Percentiles rank a stretch among this genome's conserved stretches.
Conservation (phyloP, 257 asterid species). For the Gentiana macrophylla region DNA sequence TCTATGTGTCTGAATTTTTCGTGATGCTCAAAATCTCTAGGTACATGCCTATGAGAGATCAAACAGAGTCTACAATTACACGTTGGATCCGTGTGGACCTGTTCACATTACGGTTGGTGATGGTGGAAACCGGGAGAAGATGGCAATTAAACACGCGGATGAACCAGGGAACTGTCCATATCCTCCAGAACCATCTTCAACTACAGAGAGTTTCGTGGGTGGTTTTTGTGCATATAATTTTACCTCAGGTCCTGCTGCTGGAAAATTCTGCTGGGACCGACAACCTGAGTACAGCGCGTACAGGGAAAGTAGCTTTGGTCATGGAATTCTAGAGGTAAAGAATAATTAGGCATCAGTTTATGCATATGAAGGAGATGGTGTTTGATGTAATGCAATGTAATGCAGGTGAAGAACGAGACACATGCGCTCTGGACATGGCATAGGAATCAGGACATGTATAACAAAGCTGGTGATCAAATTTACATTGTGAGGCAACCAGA, state of each 20-base stretch:
- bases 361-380: neutral
- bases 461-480: conserved; percentile 59
- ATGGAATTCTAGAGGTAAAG: conserved; percentile 78
- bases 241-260: conserved; percentile 83
- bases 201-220: conserved; percentile 67
- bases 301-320: conserved; percentile 89
- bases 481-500: conserved; percentile 76
- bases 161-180: conserved; percentile 72
- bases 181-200: conserved; percentile 68
- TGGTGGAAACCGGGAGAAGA: conserved; percentile 90
- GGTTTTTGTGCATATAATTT: conserved; percentile 81
- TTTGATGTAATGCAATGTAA: neutral
- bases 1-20: neutral
- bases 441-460: conserved; percentile 79
- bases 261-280: conserved; percentile 83
- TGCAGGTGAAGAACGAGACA: conserved; percentile 77
- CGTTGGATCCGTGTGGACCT: conserved; percentile 79
- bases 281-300: conserved; percentile 92
- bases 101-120: conserved; percentile 79
- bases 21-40: conserved; percentile 19
- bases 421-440: conserved; percentile 98
- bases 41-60: conserved; percentile 97
- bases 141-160: conserved; percentile 62
- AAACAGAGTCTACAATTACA: conserved; percentile 84
- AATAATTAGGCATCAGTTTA: neutral